Evolutionary conservation across 2,329 filamentous ascomycete genomes (phyloP), one percentile per base, ranked within the genome.

Genomic region (Orbilia blumenaviensis): DNA sequence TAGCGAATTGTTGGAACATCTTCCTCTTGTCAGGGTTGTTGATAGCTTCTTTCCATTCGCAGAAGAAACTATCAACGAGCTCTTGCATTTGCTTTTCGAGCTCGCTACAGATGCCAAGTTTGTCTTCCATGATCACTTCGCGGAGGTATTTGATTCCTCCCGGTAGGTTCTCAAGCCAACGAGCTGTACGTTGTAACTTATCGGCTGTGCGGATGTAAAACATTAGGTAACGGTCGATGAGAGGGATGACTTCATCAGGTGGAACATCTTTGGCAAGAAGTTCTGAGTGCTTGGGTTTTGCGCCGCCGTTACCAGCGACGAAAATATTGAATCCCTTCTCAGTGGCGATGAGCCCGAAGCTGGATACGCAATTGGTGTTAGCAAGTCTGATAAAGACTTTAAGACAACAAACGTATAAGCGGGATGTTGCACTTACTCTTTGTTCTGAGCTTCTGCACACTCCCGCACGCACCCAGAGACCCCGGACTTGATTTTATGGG

Each of bases 321-420:
- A 93, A 96, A 82, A 97, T 90, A 83, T 97, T 97, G 87, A 92
- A 97, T 29, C 93, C 93, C 80, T 95, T 96, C 77, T 96, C 93
- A 0, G 92, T 96, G 12, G 93, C 93, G 71, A 97, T 96, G 56
- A 96, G 88, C 21, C 93, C 93, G 79, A 97, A 97, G 81, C 89
- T 91, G 72, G 21, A 8, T 4, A 34, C 6, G 14, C 8, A 27
- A 50, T n/a, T 14, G 16, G 21, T 3, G 16, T 14, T 32, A 8
- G 41, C 14, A n/a, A n/a, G n/a, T n/a, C n/a, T n/a, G 23, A 8
- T 12, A 16, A 46, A 25, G 10, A n/a, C 16, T 29, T 4, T 3
- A 16, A 8, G 12, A 48, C n/a, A 1, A 5, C 10, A 27, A 29
- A 9, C n/a, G n/a, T n/a, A n/a, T n/a, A n/a, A n/a, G n/a, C n/a